Evolutionary conservation across 768 basidiomycete species (phyloP).

Genomic region (Podaxis sp.): DNA sequence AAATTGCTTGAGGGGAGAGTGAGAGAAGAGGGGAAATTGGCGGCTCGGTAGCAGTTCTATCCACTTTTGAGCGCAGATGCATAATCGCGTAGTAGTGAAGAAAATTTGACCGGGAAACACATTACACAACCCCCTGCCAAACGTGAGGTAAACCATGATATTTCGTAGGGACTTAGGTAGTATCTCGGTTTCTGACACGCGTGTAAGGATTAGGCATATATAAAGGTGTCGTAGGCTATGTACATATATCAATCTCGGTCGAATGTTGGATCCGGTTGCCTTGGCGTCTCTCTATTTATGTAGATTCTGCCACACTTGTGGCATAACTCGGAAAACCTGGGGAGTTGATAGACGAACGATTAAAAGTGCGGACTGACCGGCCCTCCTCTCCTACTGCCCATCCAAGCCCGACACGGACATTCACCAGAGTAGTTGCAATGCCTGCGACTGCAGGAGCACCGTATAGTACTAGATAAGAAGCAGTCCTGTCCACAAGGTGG

Average conservation of each 20-base stretch:
- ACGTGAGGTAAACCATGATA: not conserved
- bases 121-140: not conserved
- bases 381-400: slow-evolving; percentile 10
- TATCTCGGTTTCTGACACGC: too few species aligned
- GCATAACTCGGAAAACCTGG: not conserved
- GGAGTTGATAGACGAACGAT: not conserved
- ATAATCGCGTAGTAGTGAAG: not conserved
- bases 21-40: too few species aligned
- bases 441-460: not conserved
- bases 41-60: too few species aligned
- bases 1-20: too few species aligned
- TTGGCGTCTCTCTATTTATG: not conserved
- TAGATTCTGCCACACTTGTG: not conserved
- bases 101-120: not conserved
- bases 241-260: too few species aligned
- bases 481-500: not conserved
- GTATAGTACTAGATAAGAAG: not conserved
- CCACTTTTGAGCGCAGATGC: too few species aligned
- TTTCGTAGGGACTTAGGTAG: not conserved
- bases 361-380: not conserved
- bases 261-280: not conserved
- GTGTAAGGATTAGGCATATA: too few species aligned
- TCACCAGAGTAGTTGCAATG: not conserved
- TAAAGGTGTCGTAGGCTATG: too few species aligned
- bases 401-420: slow-evolving; percentile 9